Base-by-base conservation (phyloP, 164 flowering plant species). In the Malania oleifera region DNA sequence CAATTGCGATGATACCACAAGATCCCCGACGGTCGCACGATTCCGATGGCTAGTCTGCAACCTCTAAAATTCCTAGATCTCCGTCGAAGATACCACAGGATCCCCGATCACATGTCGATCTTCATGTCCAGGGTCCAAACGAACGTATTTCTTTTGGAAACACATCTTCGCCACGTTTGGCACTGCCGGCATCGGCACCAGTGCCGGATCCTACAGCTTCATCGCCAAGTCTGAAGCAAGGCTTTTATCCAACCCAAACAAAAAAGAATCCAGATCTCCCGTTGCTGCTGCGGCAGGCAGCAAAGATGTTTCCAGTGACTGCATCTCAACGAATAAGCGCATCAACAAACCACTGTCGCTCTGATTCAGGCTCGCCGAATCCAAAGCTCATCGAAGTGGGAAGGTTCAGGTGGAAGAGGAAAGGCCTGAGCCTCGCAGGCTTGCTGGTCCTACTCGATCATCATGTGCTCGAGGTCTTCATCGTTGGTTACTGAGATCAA, bases 401-500 rank as follows among this genome's bases (percentile, higher is more conserved):
- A 26, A 57, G 23, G 10, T 27, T 65, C 15, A 61, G 23, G 0
- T 71, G 71, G 29, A 89, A 84, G 15, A 86, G 57, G 56, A 89
- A 86, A 1, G 86, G 48, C 51, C 95, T 55, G 20, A 89, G 69
- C 52, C 96, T 57, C 0, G 86, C 87, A 3, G 91, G 95, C 75
- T 78, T 83, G 0, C 9, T 93, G 87, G 58, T 89, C 93, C 49
- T 86, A 86, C 66, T 89, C 96, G 9, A 67, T 41, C 89, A 86
- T 81, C 91, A 89, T 83, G 67, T 89, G 95, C 44, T 84, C 91
- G 38, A 89, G 77, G 65, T 89, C 96, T 52, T 89, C 96, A 18
- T 85, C 89, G 45, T 80, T 83, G 28, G 87, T 89, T 11, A 89
- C 91, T 10, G 96, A 86, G 37, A 86, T 83, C 62, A 86, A 59